Base-by-base conservation (phyloP, 1,139 yeast species). In the Spathaspora jeffriesii region DNA sequence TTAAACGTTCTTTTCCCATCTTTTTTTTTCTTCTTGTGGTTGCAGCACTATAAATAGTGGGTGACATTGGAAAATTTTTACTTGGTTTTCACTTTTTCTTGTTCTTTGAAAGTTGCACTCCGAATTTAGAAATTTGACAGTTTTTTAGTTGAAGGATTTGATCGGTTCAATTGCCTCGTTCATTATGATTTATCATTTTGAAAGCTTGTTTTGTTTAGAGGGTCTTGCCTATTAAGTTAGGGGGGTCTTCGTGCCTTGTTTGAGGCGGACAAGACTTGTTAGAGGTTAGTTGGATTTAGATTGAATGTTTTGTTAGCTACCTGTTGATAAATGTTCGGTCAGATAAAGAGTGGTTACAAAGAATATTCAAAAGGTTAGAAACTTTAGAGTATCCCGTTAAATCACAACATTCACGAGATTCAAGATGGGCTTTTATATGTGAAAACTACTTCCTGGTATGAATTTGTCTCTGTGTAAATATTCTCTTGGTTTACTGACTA, bases 351-450 rank as follows among this genome's bases (percentile, higher is more conserved):
- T 75, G 81, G 71, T 70, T 74, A 71, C 63, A 60, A 67, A 78
- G 83, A 65, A 78, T 75, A 68, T 68, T 67, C 62, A 62, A 55
- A 60, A 61, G 73, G 65, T 59, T 55, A 46, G 64, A 63, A 59
- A 77, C 77, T 63, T 60, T 62, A 56, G 63, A 58, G 79, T 71
- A 64, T 80, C 84, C 84, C 84, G 84, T 80, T 75, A 75, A 66
- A 68, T 71, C 84, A 73, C 75, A 48, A 80, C 80, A 79, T 67
- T 50, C 46, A 27, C 9, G 4, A 30, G 15, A n/a, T 14, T 9
- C 15, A 25, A 25, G 13, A 25, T 28, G 15, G n/a, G n/a, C n/a
- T n/a, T n/a, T n/a, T n/a, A n/a, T 14, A 14, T 6, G 5, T 30
- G 32, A 11, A 30, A 7, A 30, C n/a, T n/a, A 5, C 22, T 32